Evolutionary conservation across 305 asterid genomes (phyloP).

Genomic region (Rubia peregrina): DNA sequence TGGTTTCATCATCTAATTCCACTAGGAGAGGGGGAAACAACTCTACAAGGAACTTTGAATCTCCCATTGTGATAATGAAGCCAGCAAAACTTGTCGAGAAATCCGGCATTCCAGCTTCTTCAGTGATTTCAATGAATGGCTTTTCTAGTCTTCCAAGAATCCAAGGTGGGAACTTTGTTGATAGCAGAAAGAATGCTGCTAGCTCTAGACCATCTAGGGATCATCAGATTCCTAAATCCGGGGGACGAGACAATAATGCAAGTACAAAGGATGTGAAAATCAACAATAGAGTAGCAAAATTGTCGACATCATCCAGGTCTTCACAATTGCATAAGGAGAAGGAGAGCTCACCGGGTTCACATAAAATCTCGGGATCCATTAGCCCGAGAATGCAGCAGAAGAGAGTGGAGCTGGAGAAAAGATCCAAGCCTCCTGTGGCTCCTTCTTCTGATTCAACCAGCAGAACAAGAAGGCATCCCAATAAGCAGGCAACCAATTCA

Average conservation of each 20-base stretch:
- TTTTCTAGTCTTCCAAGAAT: slow-evolving; percentile 33
- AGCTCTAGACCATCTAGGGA: slow-evolving; percentile 30
- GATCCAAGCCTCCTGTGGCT: slow-evolving; percentile 64
- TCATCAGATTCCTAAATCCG: slow-evolving; percentile 26
- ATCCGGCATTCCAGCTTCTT: slow-evolving; percentile 55
- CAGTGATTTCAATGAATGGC: slow-evolving; percentile 44
- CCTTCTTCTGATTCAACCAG: slow-evolving; percentile 39
- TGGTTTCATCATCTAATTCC: slow-evolving; percentile 24
- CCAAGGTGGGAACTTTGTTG: slow-evolving; percentile 30
- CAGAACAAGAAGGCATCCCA: slow-evolving; percentile 48
- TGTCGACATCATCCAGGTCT: slow-evolving; percentile 38
- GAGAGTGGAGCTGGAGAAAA: slow-evolving; percentile 56
- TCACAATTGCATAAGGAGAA: slow-evolving; percentile 41
- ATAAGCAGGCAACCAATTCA: slow-evolving; percentile 48
- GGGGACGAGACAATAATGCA: slow-evolving; percentile 28
- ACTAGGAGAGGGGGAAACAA: slow-evolving; percentile 28
- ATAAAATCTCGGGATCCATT: slow-evolving; percentile 49
- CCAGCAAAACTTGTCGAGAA: slow-evolving; percentile 63
- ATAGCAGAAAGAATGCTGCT: slow-evolving; percentile 29
- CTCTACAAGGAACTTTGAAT: slow-evolving; percentile 37
- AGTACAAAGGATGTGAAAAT: slow-evolving; percentile 30
- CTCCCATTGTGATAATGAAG: slow-evolving; percentile 85
- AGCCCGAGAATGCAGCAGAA: slow-evolving; percentile 77
- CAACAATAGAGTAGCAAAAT: slow-evolving; percentile 31
- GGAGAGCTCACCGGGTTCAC: slow-evolving; percentile 24